Evolutionary conservation across 306 rosid species (phyloP), one percentile per base, ranked within the genome.

Genomic region (Astragalus membranaceus): DNA sequence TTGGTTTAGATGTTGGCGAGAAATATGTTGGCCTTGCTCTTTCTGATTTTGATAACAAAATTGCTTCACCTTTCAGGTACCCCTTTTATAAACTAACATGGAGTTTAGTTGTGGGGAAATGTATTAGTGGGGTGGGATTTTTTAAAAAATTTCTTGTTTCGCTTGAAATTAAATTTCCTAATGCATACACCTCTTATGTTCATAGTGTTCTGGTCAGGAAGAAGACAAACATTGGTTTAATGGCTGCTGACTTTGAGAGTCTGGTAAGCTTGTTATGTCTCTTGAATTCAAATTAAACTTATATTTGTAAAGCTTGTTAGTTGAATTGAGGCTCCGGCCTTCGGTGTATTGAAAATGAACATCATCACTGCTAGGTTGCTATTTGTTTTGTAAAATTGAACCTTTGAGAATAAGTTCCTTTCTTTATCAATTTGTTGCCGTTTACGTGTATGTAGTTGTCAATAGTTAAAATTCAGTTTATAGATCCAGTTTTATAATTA

Each of bases 1-100:
- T 94, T 33, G 95, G 98, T 63, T 79, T 94, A 70, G 98, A 94
- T 65, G 96, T 94, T 44, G 98, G 95, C 1, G 87, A 82, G 37
- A 88, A 81, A 84, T 90, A 90, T 70, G 91, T 94, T 10, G 97
- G 97, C 4, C 62, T 94, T 2, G 85, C 97, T 30, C 87, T 94
- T 59, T 90, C 92, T 12, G 92, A 90, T 64, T 17, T 76, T 8
- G 65, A 52, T 12, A 94, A 94, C 78, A 64, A 75, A 70, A 65
- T 87, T 62, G 97, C 97, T 43, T 84, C 85, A 0, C 97, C 95
- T 77, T 48, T 85, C 17, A 85, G 87, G 98, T 87, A 65, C 4
- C 12, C 17, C 46, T 1, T 62, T 11, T 11, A 17, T 5, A 5
- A 9, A 2, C 5, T 10, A 16, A 49, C 7, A 16, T 49, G 7